Evolutionary conservation across 2,329 filamentous ascomycete genomes (phyloP).

Genomic region (Ceratocystis albifundus): DNA sequence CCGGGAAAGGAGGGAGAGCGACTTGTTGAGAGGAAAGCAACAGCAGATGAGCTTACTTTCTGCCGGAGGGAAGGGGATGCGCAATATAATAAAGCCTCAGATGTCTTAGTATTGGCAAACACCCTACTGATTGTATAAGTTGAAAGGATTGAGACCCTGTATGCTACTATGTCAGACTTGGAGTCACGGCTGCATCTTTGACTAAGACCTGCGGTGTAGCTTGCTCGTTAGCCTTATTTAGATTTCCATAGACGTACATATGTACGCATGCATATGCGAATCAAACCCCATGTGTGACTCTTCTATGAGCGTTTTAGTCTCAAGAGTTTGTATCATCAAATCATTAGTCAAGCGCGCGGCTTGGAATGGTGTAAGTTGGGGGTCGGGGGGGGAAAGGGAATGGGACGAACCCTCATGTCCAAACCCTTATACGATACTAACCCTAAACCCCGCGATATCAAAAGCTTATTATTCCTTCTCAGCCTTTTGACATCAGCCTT

Average conservation of each 20-base stretch:
- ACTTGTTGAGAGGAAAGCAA: background rate
- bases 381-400: too few relatives aligned
- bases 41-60: background rate
- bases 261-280: background rate
- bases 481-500: slow-evolving; percentile 7
- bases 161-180: background rate
- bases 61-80: background rate
- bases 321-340: background rate
- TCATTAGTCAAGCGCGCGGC: background rate
- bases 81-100: background rate
- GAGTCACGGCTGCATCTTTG: background rate
- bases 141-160: slow-evolving; percentile 2
- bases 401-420: background rate
- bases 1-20: background rate
- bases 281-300: background rate
- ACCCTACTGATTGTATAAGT: background rate
- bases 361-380: background rate
- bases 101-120: background rate
- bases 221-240: background rate
- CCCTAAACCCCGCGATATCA: background rate
- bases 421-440: background rate
- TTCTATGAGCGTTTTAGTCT: background rate
- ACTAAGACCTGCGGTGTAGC: background rate
- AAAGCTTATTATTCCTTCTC: background rate
- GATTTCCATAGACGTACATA: background rate